Evolutionary conservation across 2,329 filamentous ascomycete species (phyloP), one percentile per base, ranked within the genome.

Genomic region (Aspergillus sp.): DNA sequence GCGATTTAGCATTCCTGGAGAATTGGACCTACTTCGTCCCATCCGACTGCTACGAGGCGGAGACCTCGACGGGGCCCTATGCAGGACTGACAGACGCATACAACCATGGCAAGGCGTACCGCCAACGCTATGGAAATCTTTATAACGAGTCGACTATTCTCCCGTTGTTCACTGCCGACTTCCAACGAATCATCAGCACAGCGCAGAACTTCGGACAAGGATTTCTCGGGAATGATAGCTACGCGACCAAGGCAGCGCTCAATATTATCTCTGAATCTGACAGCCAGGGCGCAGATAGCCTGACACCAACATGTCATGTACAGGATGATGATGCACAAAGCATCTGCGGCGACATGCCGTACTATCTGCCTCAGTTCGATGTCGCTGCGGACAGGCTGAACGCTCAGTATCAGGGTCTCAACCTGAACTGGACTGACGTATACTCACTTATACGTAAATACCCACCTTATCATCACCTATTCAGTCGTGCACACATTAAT

Each of bases 11-110:
- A 8, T 68, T 67, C 55, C 50, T 64, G 17, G 60, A 64, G 15
- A 59, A 64, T n/a, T 70, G 68, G 67, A 60, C 58, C 10, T 70
- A 66, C 48, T 70, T 59, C 21, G 61, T 69, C 30, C 56, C 62
- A 38, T 60, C 63, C 30, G 54, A 61, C 41, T 65, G 66, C 52
- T 62, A 58, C 39, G 60, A 64, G 6, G 61, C 59, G n/a, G 68
- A 67, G 58, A 67, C 64, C 15, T 62, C 27, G 10, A 63, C 59
- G 11, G 66, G 66, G 6, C 65, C 65, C 1, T 68, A 68, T 41
- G 58, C 62, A 8, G 67, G 66, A 3, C 41, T 68, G 3, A 41
- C 61, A n/a, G 60, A 58, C 10, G 58, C 60, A 1, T 67, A 64
- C 36, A 59, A 44, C 10, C 67, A 64, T 23, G 67, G 67, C 8